Evolutionary conservation across 139 green algal genomes (phyloP), one percentile per base, ranked within the genome.

Genomic region (Coccomyxa sp.): DNA sequence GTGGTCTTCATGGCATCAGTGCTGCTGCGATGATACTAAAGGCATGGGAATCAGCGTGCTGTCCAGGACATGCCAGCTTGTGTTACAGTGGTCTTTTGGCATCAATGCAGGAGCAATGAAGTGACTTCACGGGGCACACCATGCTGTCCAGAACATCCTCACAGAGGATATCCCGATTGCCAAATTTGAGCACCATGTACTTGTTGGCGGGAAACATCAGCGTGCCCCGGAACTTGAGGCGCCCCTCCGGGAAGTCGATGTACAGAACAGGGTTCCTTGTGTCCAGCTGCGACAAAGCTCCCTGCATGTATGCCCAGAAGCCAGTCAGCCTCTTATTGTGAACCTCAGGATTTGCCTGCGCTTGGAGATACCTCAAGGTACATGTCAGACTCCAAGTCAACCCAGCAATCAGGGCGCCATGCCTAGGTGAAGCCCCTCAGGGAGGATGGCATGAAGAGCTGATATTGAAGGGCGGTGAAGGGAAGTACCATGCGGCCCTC

Each of bases 121-220:
- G 31, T 40, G 39, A 33, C 7, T 39, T 38, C 36, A 18, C 12
- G 35, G 44, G n/a, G 84, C 34, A 16, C 70, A 95, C 89, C 90
- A 97, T 84, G 81, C 76, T 93, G 24, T 97, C 94, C 80, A 98
- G 92, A 34, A 95, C 82, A 71, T 98, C 94, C 75, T 98, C 94
- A 55, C 89, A 94, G 75, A 94, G 68, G 55, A 90, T 85, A 2
- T 83, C 81, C 71, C 85, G 86, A 33, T 75, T 37, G 14, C 75
- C 84, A 70, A 94, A 73, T 35, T 83, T 83, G 69, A 98, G 80
- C 75, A 92, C 82, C 80, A 95, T 76, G 86, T 96, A 98, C 80
- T 90, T 91, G 77, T 90, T 91, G 27, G 84, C 87, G 44, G 92
- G 88, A 77, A 95, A 95, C 9, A 92, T 81, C 35, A 95, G 83